Evolutionary conservation across 176 grass and related monocot species (phyloP).

Genomic region (Microstegium vimineum): DNA sequence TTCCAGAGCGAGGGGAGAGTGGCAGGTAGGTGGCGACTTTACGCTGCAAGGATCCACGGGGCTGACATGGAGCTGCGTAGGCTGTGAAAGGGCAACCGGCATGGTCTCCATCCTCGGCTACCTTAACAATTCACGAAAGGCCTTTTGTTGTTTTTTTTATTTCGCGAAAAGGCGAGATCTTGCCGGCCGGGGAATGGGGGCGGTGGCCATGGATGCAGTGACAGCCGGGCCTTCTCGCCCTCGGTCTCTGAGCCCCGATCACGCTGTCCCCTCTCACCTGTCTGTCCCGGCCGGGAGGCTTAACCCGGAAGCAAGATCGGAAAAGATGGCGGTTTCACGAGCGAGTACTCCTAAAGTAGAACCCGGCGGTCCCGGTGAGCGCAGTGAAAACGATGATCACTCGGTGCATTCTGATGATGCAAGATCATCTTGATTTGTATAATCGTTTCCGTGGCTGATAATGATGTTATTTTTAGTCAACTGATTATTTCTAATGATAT

Average conservation of each 20-base stretch:
- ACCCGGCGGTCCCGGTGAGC: not conserved
- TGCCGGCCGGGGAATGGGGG: not conserved
- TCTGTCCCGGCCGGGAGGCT: not conserved
- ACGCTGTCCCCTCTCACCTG: not conserved
- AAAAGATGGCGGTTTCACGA: not conserved
- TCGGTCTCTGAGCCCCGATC: conserved; percentile 3
- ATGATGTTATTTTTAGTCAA: too few species aligned
- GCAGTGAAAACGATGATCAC: not conserved
- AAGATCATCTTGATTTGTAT: too few species aligned
- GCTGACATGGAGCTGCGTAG: conserved; percentile 62
- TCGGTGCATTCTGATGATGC: not conserved
- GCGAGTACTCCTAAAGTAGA: not conserved
- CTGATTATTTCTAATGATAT: too few species aligned
- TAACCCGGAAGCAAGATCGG: conserved; percentile 21
- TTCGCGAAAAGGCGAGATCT: conserved; percentile 10
- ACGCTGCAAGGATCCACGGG: conserved; percentile 14
- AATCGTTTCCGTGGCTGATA: too few species aligned
- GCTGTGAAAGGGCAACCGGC: conserved; percentile 21
- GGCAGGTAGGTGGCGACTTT: conserved; percentile 41
- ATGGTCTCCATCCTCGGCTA: not conserved
- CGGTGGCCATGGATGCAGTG: not conserved
- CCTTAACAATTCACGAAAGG: conserved; percentile 25
- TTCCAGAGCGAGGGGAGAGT: conserved; percentile 24
- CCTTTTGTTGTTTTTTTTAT: not conserved
- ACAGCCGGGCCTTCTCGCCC: not conserved